Evolutionary conservation across 176 grass and related monocot species (phyloP).

Genomic region (Oryza australiensis): DNA sequence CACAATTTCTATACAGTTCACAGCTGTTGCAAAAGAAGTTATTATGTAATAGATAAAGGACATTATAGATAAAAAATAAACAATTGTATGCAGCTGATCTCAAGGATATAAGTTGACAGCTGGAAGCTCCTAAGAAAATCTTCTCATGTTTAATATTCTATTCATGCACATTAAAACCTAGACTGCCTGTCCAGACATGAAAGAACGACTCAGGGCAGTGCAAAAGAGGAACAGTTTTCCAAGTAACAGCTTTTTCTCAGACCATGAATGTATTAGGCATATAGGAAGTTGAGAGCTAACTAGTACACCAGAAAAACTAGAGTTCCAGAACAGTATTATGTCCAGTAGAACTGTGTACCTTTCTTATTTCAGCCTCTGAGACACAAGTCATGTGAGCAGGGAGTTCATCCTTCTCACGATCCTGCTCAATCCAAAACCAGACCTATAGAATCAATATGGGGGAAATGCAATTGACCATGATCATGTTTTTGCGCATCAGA

Average conservation of each 20-base stretch:
- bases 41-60: constrained; percentile 6
- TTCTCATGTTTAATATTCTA: not conserved
- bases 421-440: constrained; percentile 59
- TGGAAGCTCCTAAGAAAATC: not conserved
- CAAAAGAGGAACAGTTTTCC: constrained; percentile 1
- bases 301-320: not conserved
- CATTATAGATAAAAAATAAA: not conserved
- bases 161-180: not conserved
- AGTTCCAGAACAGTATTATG: not conserved
- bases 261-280: not conserved
- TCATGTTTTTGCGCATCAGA: constrained; percentile 31
- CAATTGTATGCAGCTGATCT: not conserved
- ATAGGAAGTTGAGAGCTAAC: not conserved
- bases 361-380: constrained; percentile 88
- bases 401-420: constrained; percentile 88
- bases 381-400: constrained; percentile 86
- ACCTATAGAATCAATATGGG: constrained; percentile 33
- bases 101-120: not conserved
- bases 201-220: not conserved
- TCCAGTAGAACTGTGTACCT: constrained; percentile 42
- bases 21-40: not conserved
- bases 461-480: constrained; percentile 12
- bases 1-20: not conserved
- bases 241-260: not conserved
- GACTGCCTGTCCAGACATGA: not conserved